Conservation (phyloP, 2,329 filamentous ascomycete species). For the Trichoderma atroviride region DNA sequence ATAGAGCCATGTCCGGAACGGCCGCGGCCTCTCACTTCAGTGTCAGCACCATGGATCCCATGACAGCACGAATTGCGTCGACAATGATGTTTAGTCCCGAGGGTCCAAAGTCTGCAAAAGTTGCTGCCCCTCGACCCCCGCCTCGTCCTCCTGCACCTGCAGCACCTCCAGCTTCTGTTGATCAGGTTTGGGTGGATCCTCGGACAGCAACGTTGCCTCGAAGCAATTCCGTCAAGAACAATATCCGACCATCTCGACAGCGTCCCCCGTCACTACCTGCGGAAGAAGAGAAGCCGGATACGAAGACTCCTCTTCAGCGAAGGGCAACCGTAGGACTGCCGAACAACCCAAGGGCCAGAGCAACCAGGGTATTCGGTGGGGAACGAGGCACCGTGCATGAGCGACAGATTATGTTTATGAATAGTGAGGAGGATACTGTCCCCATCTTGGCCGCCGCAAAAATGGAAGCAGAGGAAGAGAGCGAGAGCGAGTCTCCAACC, state of each 20-base stretch:
- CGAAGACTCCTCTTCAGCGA: conserved; percentile 45
- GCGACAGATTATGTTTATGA: conserved; percentile 59
- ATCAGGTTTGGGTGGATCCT: conserved; percentile 17
- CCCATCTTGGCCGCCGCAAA: neutral
- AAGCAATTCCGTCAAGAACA: conserved; percentile 36
- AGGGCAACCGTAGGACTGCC: conserved; percentile 53
- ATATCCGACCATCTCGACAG: conserved; percentile 40
- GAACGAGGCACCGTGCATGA: conserved; percentile 38
- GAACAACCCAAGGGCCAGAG: conserved; percentile 49
- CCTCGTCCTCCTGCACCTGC: neutral
- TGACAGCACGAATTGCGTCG: conserved; percentile 16
- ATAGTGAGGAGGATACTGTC: conserved; percentile 48
- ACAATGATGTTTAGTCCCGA: neutral
- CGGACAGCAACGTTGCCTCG: conserved; percentile 36
- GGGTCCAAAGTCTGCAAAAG: neutral
- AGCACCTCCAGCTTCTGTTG: neutral
- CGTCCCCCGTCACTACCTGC: conserved; percentile 31
- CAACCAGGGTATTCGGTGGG: conserved; percentile 36
- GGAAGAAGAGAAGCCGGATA: conserved; percentile 32
- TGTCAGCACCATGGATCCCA: conserved; percentile 3
- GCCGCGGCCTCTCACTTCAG: conserved; percentile 9
- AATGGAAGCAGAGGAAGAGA: conserved; percentile 36
- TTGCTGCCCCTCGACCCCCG: neutral
- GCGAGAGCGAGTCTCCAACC: neutral
- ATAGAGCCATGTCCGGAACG: neutral